Evolutionary conservation across 1,139 yeast genomes (phyloP), one percentile per base, ranked within the genome.

Genomic region (Entelexis sorbosivorans): DNA sequence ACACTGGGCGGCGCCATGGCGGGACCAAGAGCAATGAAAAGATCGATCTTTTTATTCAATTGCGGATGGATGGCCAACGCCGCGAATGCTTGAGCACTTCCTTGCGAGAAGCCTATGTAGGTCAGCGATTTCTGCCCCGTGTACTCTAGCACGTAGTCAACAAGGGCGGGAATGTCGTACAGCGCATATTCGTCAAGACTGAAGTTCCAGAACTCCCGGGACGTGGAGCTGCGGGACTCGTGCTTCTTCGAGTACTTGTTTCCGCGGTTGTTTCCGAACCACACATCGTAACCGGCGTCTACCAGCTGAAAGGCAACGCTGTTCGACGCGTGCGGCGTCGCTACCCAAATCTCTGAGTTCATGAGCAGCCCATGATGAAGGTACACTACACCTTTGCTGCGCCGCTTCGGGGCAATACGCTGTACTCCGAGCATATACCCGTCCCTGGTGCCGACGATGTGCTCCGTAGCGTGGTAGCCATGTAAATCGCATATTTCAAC

Each of bases 1-100:
- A 89, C 71, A 1, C 95, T 93, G 48, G 80, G 84, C 0, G 97
- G 97, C 0, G 96, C 86, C 69, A 94, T 84, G 1, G 97, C 97
- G 0, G 97, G 97, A 0, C 96, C 85, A 39, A 86, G 75, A 5
- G 93, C 95, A 50, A 89, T 76, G 55, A 89, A 77, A 58, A 78
- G 75, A 32, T 79, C 79, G 49, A 89, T 77, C 62, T 84, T 82
- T 10, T 71, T 63, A 64, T 85, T 86, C 57, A 89, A 72, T 20
- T 74, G 74, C 7, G 85, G 76, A 63, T 82, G 79, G n/a, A 84
- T 71, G 0, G 91, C 77, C 28, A 84, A 70, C 40, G 88, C 74
- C 0, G 95, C 95, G 66, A 88, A 82, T 38, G 87, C 86, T 65
- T 88, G 96, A 1, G 96, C 94, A 1, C 93, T 81, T 8, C 96